Conservation (phyloP, 78 protist genomes). For the Monosiga brevicollis region DNA sequence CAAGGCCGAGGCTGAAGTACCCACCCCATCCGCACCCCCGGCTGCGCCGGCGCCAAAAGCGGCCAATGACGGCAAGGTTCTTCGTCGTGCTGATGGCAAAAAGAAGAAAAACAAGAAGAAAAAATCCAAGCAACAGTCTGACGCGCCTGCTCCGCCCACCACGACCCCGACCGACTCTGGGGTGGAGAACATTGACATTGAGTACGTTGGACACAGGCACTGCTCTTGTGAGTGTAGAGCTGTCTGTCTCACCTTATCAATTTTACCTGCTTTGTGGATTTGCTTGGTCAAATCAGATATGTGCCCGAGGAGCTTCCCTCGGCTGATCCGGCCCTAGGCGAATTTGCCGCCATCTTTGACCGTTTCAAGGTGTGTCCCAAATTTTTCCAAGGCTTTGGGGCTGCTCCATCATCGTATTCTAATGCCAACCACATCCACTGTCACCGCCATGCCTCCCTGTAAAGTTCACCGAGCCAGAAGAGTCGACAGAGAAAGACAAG, state of each 20-base stretch:
- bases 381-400: neutral
- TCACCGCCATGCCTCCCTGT: neutral
- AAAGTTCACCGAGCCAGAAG: neutral
- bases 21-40: too few relatives aligned
- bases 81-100: neutral
- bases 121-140: neutral
- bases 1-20: too few relatives aligned
- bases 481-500: neutral
- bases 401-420: neutral
- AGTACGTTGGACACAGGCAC: neutral
- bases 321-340: neutral
- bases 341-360: neutral
- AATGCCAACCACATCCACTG: neutral
- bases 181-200: neutral
- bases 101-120: constrained; percentile 23
- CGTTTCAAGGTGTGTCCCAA: neutral
- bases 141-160: neutral
- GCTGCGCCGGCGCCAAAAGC: too few relatives aligned
- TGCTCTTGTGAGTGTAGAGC: neutral
- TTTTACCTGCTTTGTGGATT: neutral
- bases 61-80: neutral
- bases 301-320: neutral
- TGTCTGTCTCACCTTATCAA: neutral
- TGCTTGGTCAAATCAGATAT: neutral
- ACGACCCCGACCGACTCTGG: neutral